Evolutionary conservation across 371 early-diverging fungal species (phyloP).

Genomic region (Saksenaea vasiformis): DNA sequence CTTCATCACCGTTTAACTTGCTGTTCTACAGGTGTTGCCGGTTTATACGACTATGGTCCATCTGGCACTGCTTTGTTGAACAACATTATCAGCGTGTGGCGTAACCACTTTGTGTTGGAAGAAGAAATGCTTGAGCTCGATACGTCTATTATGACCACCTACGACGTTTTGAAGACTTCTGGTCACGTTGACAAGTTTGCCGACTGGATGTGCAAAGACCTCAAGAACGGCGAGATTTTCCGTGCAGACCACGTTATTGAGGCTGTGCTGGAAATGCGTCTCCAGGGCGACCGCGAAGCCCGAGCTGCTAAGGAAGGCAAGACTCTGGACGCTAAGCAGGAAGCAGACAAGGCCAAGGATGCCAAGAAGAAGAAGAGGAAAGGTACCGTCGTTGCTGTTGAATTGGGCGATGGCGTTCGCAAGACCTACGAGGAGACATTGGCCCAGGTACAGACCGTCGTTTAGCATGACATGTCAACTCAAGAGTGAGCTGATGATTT

Average conservation of each 20-base stretch:
- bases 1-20: neutral
- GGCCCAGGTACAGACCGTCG: conserved; percentile 67
- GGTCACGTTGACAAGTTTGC: conserved; percentile 99
- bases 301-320: conserved; percentile 60
- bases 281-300: conserved; percentile 82
- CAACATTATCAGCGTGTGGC: conserved; percentile 93
- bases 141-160: conserved; percentile 96
- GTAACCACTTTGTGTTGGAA: conserved; percentile 97
- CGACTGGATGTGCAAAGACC: conserved; percentile 98
- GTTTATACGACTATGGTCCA: conserved; percentile 99
- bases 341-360: conserved; percentile 49
- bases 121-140: conserved; percentile 99
- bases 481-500: too few relatives aligned
- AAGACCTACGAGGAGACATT: conserved; percentile 82
- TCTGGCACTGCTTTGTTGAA: conserved; percentile 94
- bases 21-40: conserved; percentile 80
- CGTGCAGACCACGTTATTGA: conserved; percentile 99
- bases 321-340: conserved; percentile 29
- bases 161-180: conserved; percentile 97
- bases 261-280: conserved; percentile 86
- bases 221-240: conserved; percentile 93
- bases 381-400: conserved; percentile 67
- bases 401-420: conserved; percentile 66
- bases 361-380: conserved; percentile 76
- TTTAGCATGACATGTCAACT: too few relatives aligned